A percentile compares a stretch with the other conserved stretches of the same genome.
Conservation (phyloP, 345 rosid genomes). For the Gossypium thurberi region DNA sequence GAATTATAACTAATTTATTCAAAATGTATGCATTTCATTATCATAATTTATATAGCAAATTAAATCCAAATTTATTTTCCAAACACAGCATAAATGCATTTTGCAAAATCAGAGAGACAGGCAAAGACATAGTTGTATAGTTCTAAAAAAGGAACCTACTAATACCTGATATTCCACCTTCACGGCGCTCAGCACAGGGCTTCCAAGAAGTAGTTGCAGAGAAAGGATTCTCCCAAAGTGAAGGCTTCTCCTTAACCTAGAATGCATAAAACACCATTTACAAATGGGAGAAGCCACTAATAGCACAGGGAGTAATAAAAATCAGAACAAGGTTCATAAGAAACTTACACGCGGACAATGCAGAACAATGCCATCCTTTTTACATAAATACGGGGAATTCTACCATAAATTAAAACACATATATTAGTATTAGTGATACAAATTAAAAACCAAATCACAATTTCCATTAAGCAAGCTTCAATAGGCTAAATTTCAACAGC, state of each 20-base stretch:
- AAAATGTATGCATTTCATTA: background rate
- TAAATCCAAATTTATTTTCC: background rate
- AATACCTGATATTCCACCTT: slow-evolving; percentile 72
- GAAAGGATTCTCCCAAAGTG: slow-evolving; percentile 93
- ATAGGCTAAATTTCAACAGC: background rate
- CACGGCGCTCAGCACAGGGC: slow-evolving; percentile 94
- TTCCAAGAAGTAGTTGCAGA: slow-evolving; percentile 99
- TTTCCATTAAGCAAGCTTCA: background rate
- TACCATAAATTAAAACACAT: slow-evolving; percentile 21
- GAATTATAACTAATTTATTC: background rate
- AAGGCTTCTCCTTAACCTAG: slow-evolving; percentile 87
- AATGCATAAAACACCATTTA: slow-evolving; percentile 16
- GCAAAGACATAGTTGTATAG: background rate
- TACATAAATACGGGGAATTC: slow-evolving; percentile 91
- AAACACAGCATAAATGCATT: background rate
- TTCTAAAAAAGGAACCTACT: background rate
- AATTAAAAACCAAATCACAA: background rate
- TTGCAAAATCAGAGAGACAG: background rate
- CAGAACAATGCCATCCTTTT: slow-evolving; percentile 91
- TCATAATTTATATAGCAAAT: background rate
- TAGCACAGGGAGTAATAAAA: background rate
- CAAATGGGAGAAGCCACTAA: background rate
- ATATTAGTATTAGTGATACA: slow-evolving; percentile 2
- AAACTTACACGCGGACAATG: slow-evolving; percentile 83
- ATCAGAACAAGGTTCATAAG: background rate